These are phyloP conservation scores for Quercus variabilis DNA, from an alignment of 306 rosid species.

Conservation along the genomic window DNA sequence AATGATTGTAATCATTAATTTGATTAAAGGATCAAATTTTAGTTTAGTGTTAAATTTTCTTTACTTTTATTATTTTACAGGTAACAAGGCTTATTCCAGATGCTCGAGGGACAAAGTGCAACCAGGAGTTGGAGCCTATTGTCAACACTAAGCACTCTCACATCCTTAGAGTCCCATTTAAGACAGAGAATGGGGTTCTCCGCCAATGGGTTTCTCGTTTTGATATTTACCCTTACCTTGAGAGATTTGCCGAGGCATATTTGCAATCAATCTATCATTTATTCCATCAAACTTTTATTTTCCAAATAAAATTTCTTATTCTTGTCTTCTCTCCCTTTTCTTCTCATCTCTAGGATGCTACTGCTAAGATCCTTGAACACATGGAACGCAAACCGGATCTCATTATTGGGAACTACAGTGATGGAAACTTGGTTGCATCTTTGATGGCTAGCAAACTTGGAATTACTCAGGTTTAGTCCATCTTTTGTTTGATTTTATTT, in stretches of 20 bases:
- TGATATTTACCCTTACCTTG: conserved; percentile 85
- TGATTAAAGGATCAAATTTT: too few relatives aligned
- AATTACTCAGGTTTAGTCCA: conserved; percentile 55
- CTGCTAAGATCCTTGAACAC: conserved; percentile 48
- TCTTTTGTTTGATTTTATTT: neutral
- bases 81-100: conserved; percentile 89
- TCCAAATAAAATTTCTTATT: neutral
- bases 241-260: conserved; percentile 72
- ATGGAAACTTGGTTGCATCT: conserved; percentile 91
- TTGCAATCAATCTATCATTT: neutral
- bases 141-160: conserved; percentile 68
- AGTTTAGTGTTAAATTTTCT: neutral
- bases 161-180: conserved; percentile 82
- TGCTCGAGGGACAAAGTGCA: conserved; percentile 81
- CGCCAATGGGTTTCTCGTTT: conserved; percentile 90
- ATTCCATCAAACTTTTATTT: neutral
- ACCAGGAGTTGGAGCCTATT: conserved; percentile 72
- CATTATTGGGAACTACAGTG: conserved; percentile 83
- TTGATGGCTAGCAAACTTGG: conserved; percentile 84
- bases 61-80: conserved; percentile 20
- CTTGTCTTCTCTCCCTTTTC: conserved; percentile 1
- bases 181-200: conserved; percentile 59
- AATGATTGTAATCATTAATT: neutral
- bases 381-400: conserved; percentile 88
- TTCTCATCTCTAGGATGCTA: conserved; percentile 51